These are phyloP conservation scores for Psidium friedrichsthalianum DNA, from an alignment of 345 rosid genomes.

Conservation along the genomic window DNA sequence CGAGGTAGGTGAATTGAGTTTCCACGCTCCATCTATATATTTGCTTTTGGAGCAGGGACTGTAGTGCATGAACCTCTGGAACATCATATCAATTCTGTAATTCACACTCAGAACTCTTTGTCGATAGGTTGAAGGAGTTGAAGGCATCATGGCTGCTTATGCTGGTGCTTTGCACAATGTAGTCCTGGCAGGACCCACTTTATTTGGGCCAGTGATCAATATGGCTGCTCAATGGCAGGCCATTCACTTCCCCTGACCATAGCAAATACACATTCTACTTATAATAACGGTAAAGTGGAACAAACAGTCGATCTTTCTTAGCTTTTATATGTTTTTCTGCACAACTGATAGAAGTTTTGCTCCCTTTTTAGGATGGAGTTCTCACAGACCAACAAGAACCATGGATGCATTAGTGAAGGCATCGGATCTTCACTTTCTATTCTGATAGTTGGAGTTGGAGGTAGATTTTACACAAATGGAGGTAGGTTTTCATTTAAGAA, in stretches of 20 bases:
- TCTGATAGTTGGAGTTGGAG: slow-evolving; percentile 82
- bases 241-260: slow-evolving; percentile 46
- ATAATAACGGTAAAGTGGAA: too few species aligned
- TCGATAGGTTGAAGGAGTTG: slow-evolving; percentile 69
- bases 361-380: slow-evolving; percentile 65
- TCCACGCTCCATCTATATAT: not conserved
- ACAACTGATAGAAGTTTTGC: not conserved
- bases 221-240: slow-evolving; percentile 62
- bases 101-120: not conserved
- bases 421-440: slow-evolving; percentile 83
- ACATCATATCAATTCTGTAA: not conserved
- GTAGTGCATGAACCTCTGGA: not conserved
- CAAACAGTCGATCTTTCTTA: not conserved
- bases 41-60: not conserved
- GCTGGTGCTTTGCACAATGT: slow-evolving; percentile 69
- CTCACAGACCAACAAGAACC: slow-evolving; percentile 70
- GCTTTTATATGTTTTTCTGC: not conserved
- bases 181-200: slow-evolving; percentile 90
- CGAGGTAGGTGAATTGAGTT: slow-evolving; percentile 37
- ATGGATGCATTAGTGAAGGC: slow-evolving; percentile 71
- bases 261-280: too few species aligned
- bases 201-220: slow-evolving; percentile 82
- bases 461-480: slow-evolving; percentile 78
- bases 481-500: slow-evolving; percentile 20
- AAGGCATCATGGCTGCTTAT: slow-evolving; percentile 81